Base-by-base conservation (phyloP, 306 rosid species). In the Quercus parvula region DNA sequence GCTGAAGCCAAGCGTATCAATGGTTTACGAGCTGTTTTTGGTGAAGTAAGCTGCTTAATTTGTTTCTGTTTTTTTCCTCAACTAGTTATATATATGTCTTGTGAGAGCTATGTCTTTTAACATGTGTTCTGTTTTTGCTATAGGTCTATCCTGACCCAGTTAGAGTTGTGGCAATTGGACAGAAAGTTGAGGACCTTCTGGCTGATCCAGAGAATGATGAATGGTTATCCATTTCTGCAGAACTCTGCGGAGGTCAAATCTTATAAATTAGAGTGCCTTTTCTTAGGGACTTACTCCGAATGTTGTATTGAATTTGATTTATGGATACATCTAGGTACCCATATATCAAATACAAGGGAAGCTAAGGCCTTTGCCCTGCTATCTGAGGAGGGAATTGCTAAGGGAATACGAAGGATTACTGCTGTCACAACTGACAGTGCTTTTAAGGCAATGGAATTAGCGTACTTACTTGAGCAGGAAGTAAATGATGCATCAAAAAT, bases 101-200 rank as follows among this genome's bases (percentile, higher is more conserved):
- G 25, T n/a, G 73, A 74, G 44, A 61, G 73, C 18, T 61, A 24
- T 62, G 66, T 56, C 76, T 59, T 61, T 24, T 24, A 83, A 79
- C 46, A 51, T 56, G 17, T 75, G 22, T 70, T 86, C 41, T 77
- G 69, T 80, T 81, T 73, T 70, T 80, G 67, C 46, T 83, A 78
- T 78, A 95, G 99, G 97, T 93, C 46, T 95, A 95, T 82, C 99
- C 99, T 54, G 99, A 95, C 79, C 99, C 97, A 5, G 99, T 95
- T 74, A 90, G 98, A 87, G 94, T 95, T 83, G 93, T 95, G 54
- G 85, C 94, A 19, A 82, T 95, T 63, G 99, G 99, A 75, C 85
- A 77, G 75, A 88, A 90, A 55, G 94, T 95, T 72, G 98, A 95
- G 85, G 99, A 95, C 70, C 93, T 95, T 66, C 87, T 93, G 71